Evolutionary conservation across 2,329 filamentous ascomycete genomes (phyloP), one percentile per base, ranked within the genome.

Genomic region (Aulographum hederae): DNA sequence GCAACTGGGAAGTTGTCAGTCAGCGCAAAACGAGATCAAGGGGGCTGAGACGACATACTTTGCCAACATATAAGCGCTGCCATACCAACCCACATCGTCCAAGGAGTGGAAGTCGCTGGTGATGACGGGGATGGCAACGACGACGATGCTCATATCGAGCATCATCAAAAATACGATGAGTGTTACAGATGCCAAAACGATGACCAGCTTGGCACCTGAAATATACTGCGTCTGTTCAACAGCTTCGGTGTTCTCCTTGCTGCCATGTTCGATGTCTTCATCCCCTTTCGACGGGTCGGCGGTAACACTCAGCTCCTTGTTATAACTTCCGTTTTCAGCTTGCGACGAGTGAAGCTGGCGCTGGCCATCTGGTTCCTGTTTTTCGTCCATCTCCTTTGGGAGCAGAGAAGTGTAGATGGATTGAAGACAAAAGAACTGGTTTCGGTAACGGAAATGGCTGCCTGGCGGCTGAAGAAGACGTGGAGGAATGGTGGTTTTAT

Each of bases 41-140:
- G n/a, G n/a, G n/a, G n/a, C n/a, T 30, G 26, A 38, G 32, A 15
- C 18, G 28, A 23, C 32, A 34, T 16, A 29, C 33, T 10, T 44
- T 6, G 35, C 33, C 6, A 37, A 25, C 17, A 37, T 14, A 27
- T 37, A 37, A 11, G 34, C 23, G 23, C 15, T 20, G 20, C 28
- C 34, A 21, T 37, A 37, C 35, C 35, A 37, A 14, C 34, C 34
- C 11, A 37, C 29, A 18, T 37, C 34, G 16, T 35, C 4, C 6
- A 13, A 11, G 13, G 12, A 10, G 19, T 28, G 29, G 18, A 37
- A 35, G 11, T 3, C 1, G 20, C 14, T 16, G 6, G 34, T 36
- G 26, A 36, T 31, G 10, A 6, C 10, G 17, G 18, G 14, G 19
- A 31, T 31, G 5, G 51, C 52, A 8, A n/a, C n/a, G 21, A 35